These are phyloP conservation scores for Trichaptum fuscoviolaceum DNA, from an alignment of 768 basidiomycete genomes.

Conservation along the genomic window DNA sequence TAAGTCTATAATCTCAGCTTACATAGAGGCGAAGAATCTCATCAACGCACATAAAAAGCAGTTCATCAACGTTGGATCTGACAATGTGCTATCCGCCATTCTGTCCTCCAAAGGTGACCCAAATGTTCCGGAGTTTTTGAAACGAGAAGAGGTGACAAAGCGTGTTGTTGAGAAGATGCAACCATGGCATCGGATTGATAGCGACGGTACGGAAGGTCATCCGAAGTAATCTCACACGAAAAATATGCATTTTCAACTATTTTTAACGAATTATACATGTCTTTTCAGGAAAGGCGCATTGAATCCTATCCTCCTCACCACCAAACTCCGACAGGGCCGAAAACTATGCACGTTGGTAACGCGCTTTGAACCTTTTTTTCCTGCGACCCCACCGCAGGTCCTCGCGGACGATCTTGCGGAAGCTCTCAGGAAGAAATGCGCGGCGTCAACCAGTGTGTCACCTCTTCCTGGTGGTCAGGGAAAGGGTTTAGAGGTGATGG, in stretches of 20 bases:
- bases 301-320: constrained; percentile 61
- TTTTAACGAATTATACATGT: not conserved
- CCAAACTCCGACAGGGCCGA: constrained; percentile 72
- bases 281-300: constrained; percentile 68
- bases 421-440: constrained; percentile 70
- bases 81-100: constrained; percentile 23
- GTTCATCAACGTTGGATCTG: constrained; percentile 62
- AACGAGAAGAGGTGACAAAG: constrained; percentile 57
- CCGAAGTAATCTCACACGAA: constrained; percentile 42
- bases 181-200: constrained; percentile 60
- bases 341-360: constrained; percentile 73
- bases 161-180: constrained; percentile 66
- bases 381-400: constrained; percentile 27
- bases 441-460: constrained; percentile 63
- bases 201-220: constrained; percentile 49
- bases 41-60: constrained; percentile 62
- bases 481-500: constrained; percentile 62
- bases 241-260: not conserved
- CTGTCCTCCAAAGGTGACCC: constrained; percentile 28
- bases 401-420: constrained; percentile 67
- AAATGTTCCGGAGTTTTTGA: constrained; percentile 45
- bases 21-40: constrained; percentile 56
- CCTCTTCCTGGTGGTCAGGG: constrained; percentile 49
- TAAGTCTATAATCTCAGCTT: constrained; percentile 51
- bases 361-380: constrained; percentile 73